Percentiles rank a stretch among this genome's conserved stretches.
phyloP scores from a whole-genome alignment of 129 eudicot species.

The Flaveria bidentis region DNA sequence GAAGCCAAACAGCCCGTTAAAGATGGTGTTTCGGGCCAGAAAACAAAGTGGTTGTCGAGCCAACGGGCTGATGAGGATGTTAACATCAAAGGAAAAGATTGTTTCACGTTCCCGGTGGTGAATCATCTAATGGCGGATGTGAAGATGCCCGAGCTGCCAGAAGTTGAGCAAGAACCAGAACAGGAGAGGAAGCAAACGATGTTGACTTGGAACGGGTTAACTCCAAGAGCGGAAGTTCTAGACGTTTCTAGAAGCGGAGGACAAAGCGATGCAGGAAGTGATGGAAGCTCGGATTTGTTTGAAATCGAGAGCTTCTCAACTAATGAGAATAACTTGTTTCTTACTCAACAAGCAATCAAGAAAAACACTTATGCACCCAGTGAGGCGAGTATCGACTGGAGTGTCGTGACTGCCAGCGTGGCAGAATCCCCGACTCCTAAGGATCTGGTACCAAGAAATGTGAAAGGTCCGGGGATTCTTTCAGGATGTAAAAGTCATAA shows the following conservation, averaged over 20 bases:
- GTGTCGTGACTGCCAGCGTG: slow-evolving; percentile 75
- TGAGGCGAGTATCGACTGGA: slow-evolving; percentile 90
- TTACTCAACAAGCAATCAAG: slow-evolving; percentile 16
- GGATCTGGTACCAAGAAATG: slow-evolving; percentile 20
- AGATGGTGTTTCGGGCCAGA: slow-evolving; percentile 25
- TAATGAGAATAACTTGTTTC: slow-evolving; percentile 32
- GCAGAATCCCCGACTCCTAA: slow-evolving; percentile 53
- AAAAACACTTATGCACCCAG: slow-evolving; percentile 73
- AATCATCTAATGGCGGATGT: slow-evolving; percentile 20
- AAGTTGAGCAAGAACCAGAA: neutral
- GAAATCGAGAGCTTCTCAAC: slow-evolving; percentile 85
- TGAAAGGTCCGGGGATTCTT: slow-evolving; percentile 45
- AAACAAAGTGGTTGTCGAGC: slow-evolving; percentile 26
- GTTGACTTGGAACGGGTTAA: slow-evolving; percentile 53
- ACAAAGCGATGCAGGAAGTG: slow-evolving; percentile 63
- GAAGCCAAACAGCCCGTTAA: slow-evolving; percentile 26
- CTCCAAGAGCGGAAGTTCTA: slow-evolving; percentile 20
- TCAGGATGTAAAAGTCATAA: slow-evolving; percentile 68
- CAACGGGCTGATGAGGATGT: slow-evolving; percentile 44
- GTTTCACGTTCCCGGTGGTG: slow-evolving; percentile 47
- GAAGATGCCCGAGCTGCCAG: neutral
- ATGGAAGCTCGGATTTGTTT: slow-evolving; percentile 85
- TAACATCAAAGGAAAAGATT: slow-evolving; percentile 32
- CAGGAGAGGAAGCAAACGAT: slow-evolving; percentile 40
- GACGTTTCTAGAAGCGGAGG: slow-evolving; percentile 28